Percentiles rank a stretch among this genome's conserved stretches.
Conservation (phyloP, 495 filamentous ascomycete genomes). For the Pseudotulostoma volvatum region DNA sequence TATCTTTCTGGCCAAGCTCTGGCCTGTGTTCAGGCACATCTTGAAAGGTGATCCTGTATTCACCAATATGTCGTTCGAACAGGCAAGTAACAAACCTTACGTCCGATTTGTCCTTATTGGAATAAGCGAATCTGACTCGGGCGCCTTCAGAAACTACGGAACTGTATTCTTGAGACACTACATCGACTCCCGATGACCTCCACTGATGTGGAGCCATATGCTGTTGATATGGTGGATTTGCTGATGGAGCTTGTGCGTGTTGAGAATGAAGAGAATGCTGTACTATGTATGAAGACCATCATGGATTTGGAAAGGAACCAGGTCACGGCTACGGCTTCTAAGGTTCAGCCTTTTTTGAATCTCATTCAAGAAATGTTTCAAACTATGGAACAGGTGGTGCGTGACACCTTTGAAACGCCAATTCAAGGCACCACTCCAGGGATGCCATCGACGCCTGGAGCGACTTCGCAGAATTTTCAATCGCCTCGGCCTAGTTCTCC, state of each 20-base stretch:
- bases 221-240: constrained; percentile 68
- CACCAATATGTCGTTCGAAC: constrained; percentile 69
- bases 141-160: constrained; percentile 57
- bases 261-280: constrained; percentile 97
- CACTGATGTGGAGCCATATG: constrained; percentile 74
- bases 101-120: constrained; percentile 2
- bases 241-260: constrained; percentile 72
- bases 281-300: constrained; percentile 92
- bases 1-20: constrained; percentile 64
- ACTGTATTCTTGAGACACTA: constrained; percentile 83
- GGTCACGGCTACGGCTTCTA: constrained; percentile 56
- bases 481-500: constrained; percentile 84
- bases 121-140: not conserved
- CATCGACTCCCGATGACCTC: constrained; percentile 76
- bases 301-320: constrained; percentile 94
- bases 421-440: constrained; percentile 45
- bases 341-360: constrained; percentile 77
- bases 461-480: constrained; percentile 53
- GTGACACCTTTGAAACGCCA: constrained; percentile 76
- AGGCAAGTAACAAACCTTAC: constrained; percentile 31
- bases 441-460: constrained; percentile 63
- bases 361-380: constrained; percentile 93
- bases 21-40: constrained; percentile 79
- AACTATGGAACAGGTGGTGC: constrained; percentile 80
- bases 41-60: constrained; percentile 81